Evolutionary conservation across 2,329 filamentous ascomycete genomes (phyloP).

Genomic region (Paraphoma chrysanthemicola): DNA sequence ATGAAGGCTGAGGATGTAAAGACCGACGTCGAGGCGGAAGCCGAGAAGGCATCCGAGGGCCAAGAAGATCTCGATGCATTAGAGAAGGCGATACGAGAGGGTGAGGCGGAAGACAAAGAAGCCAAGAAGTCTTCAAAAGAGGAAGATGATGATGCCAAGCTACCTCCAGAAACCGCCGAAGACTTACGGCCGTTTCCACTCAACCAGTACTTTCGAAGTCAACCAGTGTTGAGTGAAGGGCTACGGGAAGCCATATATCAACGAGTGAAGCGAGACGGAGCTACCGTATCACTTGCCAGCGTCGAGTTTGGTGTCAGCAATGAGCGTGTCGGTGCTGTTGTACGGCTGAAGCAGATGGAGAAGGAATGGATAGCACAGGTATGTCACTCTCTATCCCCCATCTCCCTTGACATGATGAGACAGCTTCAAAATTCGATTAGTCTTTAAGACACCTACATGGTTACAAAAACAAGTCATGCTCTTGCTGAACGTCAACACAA

Average conservation of each 20-base stretch:
- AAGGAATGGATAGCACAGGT: constrained; percentile 79
- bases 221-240: constrained; percentile 75
- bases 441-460: constrained; percentile 97
- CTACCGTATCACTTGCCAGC: constrained; percentile 76
- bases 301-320: constrained; percentile 81
- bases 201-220: constrained; percentile 74
- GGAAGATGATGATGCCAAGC: constrained; percentile 24
- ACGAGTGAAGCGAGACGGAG: constrained; percentile 68
- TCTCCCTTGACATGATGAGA: constrained; percentile 66
- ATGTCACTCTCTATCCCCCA: constrained; percentile 51
- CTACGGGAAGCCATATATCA: constrained; percentile 77
- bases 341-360: constrained; percentile 85
- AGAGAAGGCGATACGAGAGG: constrained; percentile 31
- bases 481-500: constrained; percentile 68
- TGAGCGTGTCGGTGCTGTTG: constrained; percentile 82
- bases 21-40: constrained; percentile 12
- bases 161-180: constrained; percentile 40
- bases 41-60: constrained; percentile 25
- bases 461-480: constrained; percentile 79
- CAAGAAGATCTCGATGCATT: constrained; percentile 40
- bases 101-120: constrained; percentile 25
- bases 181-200: constrained; percentile 70
- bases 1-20: constrained; percentile 6
- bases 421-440: constrained; percentile 88
- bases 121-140: constrained; percentile 11